Conservation (phyloP, 2,329 filamentous ascomycete genomes). For the Tolypocladium tundrense region DNA sequence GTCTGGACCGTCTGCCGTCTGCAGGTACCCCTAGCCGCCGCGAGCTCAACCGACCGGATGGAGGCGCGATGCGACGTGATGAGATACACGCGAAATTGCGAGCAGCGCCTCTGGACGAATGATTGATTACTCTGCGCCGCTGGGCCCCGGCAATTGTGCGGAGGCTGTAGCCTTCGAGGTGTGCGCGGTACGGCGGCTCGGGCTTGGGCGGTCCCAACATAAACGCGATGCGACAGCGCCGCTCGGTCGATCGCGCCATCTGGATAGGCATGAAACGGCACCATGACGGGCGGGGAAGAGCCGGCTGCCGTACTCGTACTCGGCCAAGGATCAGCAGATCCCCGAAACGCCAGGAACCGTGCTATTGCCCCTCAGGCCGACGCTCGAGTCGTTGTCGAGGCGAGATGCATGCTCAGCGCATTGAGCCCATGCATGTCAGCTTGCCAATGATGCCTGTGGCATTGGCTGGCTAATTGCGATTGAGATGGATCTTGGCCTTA, state of each 20-base stretch:
- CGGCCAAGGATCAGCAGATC: not conserved
- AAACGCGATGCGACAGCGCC: not conserved
- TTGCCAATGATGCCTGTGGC: not conserved
- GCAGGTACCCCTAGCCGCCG: not conserved
- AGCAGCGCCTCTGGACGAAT: not conserved
- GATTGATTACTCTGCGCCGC: not conserved
- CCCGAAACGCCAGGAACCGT: not conserved
- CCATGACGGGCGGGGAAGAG: not conserved
- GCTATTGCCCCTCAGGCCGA: too few relatives aligned
- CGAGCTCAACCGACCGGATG: not conserved
- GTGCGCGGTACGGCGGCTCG: not conserved
- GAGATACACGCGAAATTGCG: not conserved
- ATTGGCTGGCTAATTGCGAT: not conserved
- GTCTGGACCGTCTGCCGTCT: not conserved
- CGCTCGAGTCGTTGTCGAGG: not conserved
- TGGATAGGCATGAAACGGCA: not conserved
- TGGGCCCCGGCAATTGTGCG: not conserved
- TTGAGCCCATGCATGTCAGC: not conserved
- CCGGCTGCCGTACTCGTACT: not conserved
- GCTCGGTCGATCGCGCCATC: not conserved
- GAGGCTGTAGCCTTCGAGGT: not conserved
- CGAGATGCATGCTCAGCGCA: too few relatives aligned
- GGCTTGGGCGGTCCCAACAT: not conserved
- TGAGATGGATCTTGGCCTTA: not conserved
- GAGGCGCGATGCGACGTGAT: not conserved